Percentiles rank a stretch among this genome's conserved stretches.
These are phyloP conservation scores for Canavalia ensiformis DNA, from an alignment of 306 rosid species.

Conservation along the genomic window DNA sequence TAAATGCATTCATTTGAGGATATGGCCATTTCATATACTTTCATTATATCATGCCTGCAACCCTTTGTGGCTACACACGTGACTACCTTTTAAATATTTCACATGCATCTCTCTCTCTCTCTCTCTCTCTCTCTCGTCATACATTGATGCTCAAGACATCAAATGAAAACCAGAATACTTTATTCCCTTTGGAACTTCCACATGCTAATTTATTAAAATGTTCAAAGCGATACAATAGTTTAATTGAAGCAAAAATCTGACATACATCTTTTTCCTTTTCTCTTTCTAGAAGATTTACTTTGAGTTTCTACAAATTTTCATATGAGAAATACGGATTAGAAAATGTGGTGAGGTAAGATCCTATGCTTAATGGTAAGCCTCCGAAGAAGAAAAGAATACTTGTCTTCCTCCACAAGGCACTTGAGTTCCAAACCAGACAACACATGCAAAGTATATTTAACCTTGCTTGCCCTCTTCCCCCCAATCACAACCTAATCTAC, in stretches of 20 bases:
- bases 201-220: conserved; percentile 16
- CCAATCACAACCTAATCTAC: conserved; percentile 19
- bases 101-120: not conserved
- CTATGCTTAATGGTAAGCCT: conserved; percentile 48
- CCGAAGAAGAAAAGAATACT: conserved; percentile 66
- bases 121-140: not conserved
- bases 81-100: not conserved
- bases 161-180: not conserved
- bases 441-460: conserved; percentile 72
- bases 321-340: conserved; percentile 4
- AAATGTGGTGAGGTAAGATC: conserved; percentile 19
- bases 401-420: conserved; percentile 60
- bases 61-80: conserved; percentile 18
- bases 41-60: not conserved
- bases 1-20: not conserved
- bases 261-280: not conserved
- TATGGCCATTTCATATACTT: conserved; percentile 1
- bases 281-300: conserved; percentile 13
- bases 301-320: not conserved
- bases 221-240: conserved; percentile 13
- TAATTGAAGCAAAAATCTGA: conserved; percentile 34
- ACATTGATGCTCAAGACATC: not conserved
- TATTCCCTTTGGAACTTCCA: conserved; percentile 30
- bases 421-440: conserved; percentile 63
- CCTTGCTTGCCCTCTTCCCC: conserved; percentile 53